A percentile compares a stretch with the other conserved stretches of the same genome.
Conservation (phyloP, 2,329 filamentous ascomycete species). For the Corynespora cassiicola region DNA sequence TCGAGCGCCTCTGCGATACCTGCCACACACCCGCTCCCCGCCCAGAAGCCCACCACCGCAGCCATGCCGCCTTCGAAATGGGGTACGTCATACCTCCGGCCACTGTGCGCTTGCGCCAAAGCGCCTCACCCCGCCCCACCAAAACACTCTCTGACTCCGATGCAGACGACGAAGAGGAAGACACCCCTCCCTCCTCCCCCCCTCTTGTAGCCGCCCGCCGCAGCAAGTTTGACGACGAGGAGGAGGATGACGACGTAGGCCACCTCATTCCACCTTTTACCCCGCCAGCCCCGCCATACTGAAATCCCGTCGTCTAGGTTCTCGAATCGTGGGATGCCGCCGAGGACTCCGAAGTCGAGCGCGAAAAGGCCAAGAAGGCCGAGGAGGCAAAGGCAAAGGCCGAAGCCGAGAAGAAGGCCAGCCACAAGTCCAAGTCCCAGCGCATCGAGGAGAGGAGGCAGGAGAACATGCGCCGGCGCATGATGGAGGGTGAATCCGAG, state of each 20-base stretch:
- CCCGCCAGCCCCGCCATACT: slow-evolving; percentile 19
- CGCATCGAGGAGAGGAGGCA: slow-evolving; percentile 80
- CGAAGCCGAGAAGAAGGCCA: slow-evolving; percentile 84
- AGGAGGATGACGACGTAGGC: slow-evolving; percentile 80
- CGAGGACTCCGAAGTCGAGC: slow-evolving; percentile 95
- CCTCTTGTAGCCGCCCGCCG: slow-evolving; percentile 56
- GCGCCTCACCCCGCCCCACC: slow-evolving; percentile 17
- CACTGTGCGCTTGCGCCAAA: slow-evolving; percentile 23
- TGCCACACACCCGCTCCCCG: slow-evolving; percentile 5
- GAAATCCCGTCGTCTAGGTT: slow-evolving; percentile 64
- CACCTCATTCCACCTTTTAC: slow-evolving; percentile 20
- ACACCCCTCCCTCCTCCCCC: slow-evolving; percentile 57
- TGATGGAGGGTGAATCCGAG: slow-evolving; percentile 62
- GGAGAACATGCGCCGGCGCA: slow-evolving; percentile 64
- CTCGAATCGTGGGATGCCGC: slow-evolving; percentile 96
- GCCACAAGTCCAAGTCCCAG: slow-evolving; percentile 87
- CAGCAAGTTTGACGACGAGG: slow-evolving; percentile 90
- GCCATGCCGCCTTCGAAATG: slow-evolving; percentile 48
- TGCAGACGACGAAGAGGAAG: slow-evolving; percentile 63
- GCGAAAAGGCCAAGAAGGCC: slow-evolving; percentile 90
- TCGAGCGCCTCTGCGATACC: too few species aligned
- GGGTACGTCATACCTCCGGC: slow-evolving; percentile 47
- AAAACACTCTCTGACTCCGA: too few species aligned
- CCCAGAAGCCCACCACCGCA: slow-evolving; percentile 22
- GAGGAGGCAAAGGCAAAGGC: slow-evolving; percentile 87